These are phyloP conservation scores for Triticum dicoccoides DNA, from an alignment of 176 grass and related monocot species.

Conservation along the genomic window DNA sequence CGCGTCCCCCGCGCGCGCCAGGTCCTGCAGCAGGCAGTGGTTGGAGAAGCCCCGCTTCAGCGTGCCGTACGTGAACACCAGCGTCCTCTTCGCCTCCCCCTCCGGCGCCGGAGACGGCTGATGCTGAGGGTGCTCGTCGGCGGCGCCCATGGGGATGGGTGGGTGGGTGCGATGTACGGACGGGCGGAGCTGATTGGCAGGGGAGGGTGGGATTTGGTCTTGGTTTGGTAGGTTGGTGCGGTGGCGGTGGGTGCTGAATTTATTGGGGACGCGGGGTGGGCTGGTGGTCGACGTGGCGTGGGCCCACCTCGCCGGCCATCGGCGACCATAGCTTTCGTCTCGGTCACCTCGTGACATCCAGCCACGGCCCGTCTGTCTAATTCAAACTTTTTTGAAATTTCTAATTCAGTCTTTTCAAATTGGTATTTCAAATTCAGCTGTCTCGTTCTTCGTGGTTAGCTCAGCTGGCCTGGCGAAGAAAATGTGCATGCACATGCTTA, in stretches of 20 bases:
- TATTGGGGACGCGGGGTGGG: not conserved
- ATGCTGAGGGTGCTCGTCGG: not conserved
- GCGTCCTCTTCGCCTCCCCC: not conserved
- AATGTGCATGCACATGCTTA: too few species aligned
- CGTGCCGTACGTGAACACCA: constrained; percentile 96
- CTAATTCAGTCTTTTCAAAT: too few species aligned
- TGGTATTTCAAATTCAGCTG: too few species aligned
- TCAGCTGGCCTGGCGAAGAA: too few species aligned
- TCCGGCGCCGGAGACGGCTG: not conserved
- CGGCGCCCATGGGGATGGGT: constrained; percentile 16
- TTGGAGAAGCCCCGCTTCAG: constrained; percentile 92
- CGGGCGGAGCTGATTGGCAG: not conserved
- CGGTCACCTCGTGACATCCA: not conserved
- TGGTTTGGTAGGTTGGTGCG: not conserved
- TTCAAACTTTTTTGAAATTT: too few species aligned
- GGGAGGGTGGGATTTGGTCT: not conserved
- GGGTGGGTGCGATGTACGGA: not conserved
- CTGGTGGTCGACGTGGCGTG: not conserved
- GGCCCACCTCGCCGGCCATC: not conserved
- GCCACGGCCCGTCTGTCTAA: too few species aligned
- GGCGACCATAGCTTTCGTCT: not conserved
- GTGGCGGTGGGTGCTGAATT: not conserved
- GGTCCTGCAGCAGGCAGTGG: constrained; percentile 67
- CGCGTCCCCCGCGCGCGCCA: constrained; percentile 46
- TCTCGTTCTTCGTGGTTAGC: too few species aligned